Evolutionary conservation across 129 eudicot genomes (phyloP).

Genomic region (Centella asiatica): DNA sequence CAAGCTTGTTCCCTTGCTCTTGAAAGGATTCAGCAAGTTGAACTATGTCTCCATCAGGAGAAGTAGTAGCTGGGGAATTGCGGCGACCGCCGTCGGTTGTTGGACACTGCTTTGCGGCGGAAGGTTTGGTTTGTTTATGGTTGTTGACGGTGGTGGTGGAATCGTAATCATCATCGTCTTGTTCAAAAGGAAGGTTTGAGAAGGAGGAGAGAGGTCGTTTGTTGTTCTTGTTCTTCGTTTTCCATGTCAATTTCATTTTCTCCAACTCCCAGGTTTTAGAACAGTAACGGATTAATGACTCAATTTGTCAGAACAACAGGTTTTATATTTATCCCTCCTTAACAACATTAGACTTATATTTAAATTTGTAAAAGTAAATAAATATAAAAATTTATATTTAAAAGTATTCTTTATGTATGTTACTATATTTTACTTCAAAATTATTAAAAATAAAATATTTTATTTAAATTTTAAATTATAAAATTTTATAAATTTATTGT

Average conservation of each 20-base stretch:
- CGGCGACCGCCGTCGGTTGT: not conserved
- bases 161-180: not conserved
- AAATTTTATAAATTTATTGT: too few relatives aligned
- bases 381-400: too few relatives aligned
- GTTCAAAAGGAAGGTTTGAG: slow-evolving; percentile 1
- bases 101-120: not conserved
- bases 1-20: slow-evolving; percentile 13
- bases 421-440: too few relatives aligned
- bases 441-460: too few relatives aligned
- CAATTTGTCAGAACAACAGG: too few relatives aligned
- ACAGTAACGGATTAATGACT: too few relatives aligned
- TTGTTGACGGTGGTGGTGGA: not conserved
- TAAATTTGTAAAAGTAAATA: too few relatives aligned
- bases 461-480: too few relatives aligned
- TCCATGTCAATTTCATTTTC: slow-evolving; percentile 11
- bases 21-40: slow-evolving; percentile 4
- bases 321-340: too few relatives aligned
- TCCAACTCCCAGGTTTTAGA: too few relatives aligned
- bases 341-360: too few relatives aligned
- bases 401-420: too few relatives aligned
- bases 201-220: slow-evolving; percentile 6
- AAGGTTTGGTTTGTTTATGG: not conserved
- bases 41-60: not conserved
- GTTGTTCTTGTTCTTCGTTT: not conserved
- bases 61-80: not conserved